Conservation (phyloP, 2,329 filamentous ascomycete species). For the Magnaporthiopsis incrustans region DNA sequence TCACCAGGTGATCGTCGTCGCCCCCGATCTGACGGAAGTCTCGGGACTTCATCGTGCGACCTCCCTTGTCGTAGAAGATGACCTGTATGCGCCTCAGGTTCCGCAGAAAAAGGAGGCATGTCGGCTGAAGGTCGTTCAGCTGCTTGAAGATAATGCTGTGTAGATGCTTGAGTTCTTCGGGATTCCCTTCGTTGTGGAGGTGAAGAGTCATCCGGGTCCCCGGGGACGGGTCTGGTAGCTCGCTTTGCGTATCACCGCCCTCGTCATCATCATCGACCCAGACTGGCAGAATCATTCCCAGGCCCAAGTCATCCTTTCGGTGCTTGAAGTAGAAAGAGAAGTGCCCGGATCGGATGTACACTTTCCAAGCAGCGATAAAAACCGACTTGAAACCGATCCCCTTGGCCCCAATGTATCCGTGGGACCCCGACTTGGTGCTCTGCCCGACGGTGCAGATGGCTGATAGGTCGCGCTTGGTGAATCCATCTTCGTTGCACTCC, state of each 20-base stretch:
- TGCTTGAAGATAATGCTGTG: conserved; percentile 23
- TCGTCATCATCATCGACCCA: conserved; percentile 25
- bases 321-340: conserved; percentile 38
- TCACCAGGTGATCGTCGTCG: conserved; percentile 11
- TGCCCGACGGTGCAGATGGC: conserved; percentile 37
- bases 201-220: conserved; percentile 30
- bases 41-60: conserved; percentile 1
- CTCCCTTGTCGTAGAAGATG: conserved; percentile 18
- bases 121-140: conserved; percentile 28
- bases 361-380: conserved; percentile 37
- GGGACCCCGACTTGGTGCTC: conserved; percentile 31
- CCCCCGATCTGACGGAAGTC: not conserved
- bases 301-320: conserved; percentile 29
- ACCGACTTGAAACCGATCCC: conserved; percentile 45
- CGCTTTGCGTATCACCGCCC: too few species aligned
- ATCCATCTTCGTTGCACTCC: conserved; percentile 44
- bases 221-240: conserved; percentile 1
- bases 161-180: conserved; percentile 10
- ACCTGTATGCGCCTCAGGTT: conserved; percentile 28
- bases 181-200: conserved; percentile 22
- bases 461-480: conserved; percentile 29
- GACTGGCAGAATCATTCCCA: conserved; percentile 41
- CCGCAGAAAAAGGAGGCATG: conserved; percentile 32
- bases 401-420: conserved; percentile 38
- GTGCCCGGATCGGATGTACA: conserved; percentile 33